Evolutionary conservation across 2,329 filamentous ascomycete genomes (phyloP).

Genomic region (Graphiopsis chlorocephala): DNA sequence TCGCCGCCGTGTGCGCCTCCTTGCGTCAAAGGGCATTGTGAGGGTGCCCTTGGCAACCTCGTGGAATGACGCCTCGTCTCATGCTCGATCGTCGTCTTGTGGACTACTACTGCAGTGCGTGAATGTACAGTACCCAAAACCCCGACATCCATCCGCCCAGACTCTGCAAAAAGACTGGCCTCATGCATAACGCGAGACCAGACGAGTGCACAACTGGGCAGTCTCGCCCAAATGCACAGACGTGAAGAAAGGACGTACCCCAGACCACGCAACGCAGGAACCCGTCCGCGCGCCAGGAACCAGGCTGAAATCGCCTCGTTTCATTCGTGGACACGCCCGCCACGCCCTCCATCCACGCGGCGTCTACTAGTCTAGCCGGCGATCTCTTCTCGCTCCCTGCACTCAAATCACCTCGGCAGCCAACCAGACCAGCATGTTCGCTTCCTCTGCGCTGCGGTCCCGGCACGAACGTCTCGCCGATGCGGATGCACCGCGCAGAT

Average conservation of each 20-base stretch:
- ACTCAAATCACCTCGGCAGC: constrained; percentile 11
- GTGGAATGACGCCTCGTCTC: constrained; percentile 12
- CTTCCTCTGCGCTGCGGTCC: not conserved
- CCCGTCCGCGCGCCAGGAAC: constrained; percentile 11
- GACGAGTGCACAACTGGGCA: not conserved
- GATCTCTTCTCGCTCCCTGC: constrained; percentile 8
- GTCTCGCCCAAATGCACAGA: constrained; percentile 13
- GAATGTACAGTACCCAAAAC: not conserved
- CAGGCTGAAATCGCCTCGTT: constrained; percentile 6
- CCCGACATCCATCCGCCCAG: constrained; percentile 10
- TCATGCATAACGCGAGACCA: not conserved
- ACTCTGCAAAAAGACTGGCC: not conserved
- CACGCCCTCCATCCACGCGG: constrained; percentile 9
- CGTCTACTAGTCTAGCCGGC: constrained; percentile 13
- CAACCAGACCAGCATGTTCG: not conserved
- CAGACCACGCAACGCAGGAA: constrained; percentile 15
- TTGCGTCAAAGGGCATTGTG: constrained; percentile 15
- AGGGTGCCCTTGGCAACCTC: constrained; percentile 14
- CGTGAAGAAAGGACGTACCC: constrained; percentile 3
- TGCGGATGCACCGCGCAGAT: not conserved
- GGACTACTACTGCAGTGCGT: not conserved
- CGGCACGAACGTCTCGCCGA: not conserved
- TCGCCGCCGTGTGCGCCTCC: constrained; percentile 5
- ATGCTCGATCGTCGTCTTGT: not conserved
- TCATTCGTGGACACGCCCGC: constrained; percentile 6